These are phyloP conservation scores for Parafenestella ontariensis DNA, from an alignment of 2,329 filamentous ascomycete genomes.

Conservation along the genomic window DNA sequence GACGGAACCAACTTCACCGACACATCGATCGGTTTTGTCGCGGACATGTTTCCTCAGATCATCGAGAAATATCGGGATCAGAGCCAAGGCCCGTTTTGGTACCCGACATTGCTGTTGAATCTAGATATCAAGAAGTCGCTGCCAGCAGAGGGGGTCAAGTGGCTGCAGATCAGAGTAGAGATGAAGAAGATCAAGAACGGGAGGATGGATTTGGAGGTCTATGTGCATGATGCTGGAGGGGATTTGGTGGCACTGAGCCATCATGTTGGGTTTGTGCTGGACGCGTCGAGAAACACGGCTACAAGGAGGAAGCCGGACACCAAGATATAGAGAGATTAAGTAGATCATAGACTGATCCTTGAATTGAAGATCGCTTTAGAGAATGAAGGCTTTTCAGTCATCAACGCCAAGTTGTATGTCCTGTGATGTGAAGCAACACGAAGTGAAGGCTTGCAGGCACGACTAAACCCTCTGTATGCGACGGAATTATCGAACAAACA, in stretches of 20 bases:
- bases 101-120: slow-evolving; percentile 77
- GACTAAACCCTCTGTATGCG: no score
- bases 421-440: no score
- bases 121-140: slow-evolving; percentile 78
- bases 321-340: slow-evolving; percentile 45
- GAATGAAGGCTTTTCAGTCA: not conserved
- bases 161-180: slow-evolving; percentile 71
- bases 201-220: slow-evolving; percentile 75
- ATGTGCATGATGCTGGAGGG: slow-evolving; percentile 68
- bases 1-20: slow-evolving; percentile 70
- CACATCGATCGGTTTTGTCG: slow-evolving; percentile 68
- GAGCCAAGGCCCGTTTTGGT: slow-evolving; percentile 64
- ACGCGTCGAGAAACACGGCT: slow-evolving; percentile 68
- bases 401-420: no score
- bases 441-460: no score
- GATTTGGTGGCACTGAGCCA: slow-evolving; percentile 72
- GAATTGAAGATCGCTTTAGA: no score
- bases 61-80: slow-evolving; percentile 58
- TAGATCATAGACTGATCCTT: no score
- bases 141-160: slow-evolving; percentile 72
- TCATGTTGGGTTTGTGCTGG: slow-evolving; percentile 71
- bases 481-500: no score
- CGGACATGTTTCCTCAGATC: slow-evolving; percentile 73
- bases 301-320: slow-evolving; percentile 52
- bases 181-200: slow-evolving; percentile 74